Base-by-base conservation (phyloP, 1,139 yeast genomes). In the Hansenula lynferdii region DNA sequence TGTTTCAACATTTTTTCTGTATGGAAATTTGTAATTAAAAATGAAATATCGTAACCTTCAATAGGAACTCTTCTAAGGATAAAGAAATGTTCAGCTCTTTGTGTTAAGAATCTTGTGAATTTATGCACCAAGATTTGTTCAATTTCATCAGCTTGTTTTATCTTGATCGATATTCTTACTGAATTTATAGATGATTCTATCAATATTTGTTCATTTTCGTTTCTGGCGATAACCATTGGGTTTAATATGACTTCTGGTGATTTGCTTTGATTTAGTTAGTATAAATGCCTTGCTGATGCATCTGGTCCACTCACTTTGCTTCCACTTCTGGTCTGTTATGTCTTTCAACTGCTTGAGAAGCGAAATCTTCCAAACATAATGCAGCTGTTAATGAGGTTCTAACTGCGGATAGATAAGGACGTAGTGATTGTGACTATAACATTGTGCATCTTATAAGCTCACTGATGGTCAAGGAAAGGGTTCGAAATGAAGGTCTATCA, bases 281-380 rank as follows among this genome's bases (percentile, higher is more conserved):
- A 20, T 45, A 72, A 77, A 12, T 22, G 31, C 38, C 24, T 42
- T 32, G 85, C 92, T 63, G 94, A 98, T 37, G 94, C 83, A 61
- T 92, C 99, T 5, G 99, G 99, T 48, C 94, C n/a, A 72, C 77
- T 12, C 17, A 36, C 38, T 20, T 42, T 32, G 85, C 92, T 63
- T 92, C 99, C 37, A 92, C 83, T 62, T 92, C 99, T 5, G 99
- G 99, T 48, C 94, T 77, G 65, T 92, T 92, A 69, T 92, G 98
- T 64, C 99, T 83, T 67, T 92, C 99, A 14, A 85, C 96, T 43
- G 85, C 75, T 62, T 90, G 96, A 11, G 97, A 90, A 19, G 97
- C 85, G 62, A 94, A 94, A 66, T 90, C 92, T 58, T 90, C 95
- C 49, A 92, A 70, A 54, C 96, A 87, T 38, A 92, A 72, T n/a